A percentile compares a stretch with the other conserved stretches of the same genome.
phyloP scores from a whole-genome alignment of 129 eudicot genomes.

The Centella asiatica region DNA sequence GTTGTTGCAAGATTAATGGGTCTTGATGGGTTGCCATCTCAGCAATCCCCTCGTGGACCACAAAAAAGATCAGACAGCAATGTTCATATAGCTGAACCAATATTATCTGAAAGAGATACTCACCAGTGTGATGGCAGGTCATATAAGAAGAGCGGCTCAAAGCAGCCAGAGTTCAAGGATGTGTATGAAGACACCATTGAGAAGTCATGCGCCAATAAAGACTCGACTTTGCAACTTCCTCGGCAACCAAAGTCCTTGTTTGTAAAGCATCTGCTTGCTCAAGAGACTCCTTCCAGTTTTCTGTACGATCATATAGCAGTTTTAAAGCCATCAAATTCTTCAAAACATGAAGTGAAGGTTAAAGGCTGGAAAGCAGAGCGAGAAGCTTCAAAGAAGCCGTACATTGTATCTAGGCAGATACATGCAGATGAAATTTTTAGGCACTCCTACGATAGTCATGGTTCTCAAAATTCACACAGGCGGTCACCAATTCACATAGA shows the following conservation, averaged over 20 bases:
- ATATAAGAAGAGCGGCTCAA: constrained; percentile 23
- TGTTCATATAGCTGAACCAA: constrained; percentile 16
- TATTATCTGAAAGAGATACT: constrained; percentile 6
- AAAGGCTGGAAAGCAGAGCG: constrained; percentile 41
- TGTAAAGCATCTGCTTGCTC: constrained; percentile 37
- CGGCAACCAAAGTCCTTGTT: constrained; percentile 46
- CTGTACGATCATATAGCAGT: constrained; percentile 42
- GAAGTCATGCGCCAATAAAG: constrained; percentile 41
- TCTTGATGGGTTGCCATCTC: constrained; percentile 46
- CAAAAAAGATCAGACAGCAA: constrained; percentile 23
- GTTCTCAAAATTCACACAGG: background rate
- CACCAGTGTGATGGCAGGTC: constrained; percentile 16
- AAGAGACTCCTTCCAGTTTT: constrained; percentile 28
- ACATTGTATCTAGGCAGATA: constrained; percentile 21
- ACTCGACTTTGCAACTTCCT: constrained; percentile 44
- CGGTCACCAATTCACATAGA: background rate
- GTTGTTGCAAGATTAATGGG: constrained; percentile 74
- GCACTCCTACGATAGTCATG: background rate
- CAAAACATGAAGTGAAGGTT: constrained; percentile 31
- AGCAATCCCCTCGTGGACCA: constrained; percentile 28
- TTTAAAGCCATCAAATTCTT: constrained; percentile 46
- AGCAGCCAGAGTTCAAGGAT: constrained; percentile 35
- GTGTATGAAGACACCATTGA: constrained; percentile 47
- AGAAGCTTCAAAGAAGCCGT: constrained; percentile 27
- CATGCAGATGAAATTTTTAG: constrained; percentile 28